A percentile compares a stretch with the other conserved stretches of the same genome.
Conservation (phyloP, 2,329 filamentous ascomycete genomes). For the Fusarium pseudocircinatum region DNA sequence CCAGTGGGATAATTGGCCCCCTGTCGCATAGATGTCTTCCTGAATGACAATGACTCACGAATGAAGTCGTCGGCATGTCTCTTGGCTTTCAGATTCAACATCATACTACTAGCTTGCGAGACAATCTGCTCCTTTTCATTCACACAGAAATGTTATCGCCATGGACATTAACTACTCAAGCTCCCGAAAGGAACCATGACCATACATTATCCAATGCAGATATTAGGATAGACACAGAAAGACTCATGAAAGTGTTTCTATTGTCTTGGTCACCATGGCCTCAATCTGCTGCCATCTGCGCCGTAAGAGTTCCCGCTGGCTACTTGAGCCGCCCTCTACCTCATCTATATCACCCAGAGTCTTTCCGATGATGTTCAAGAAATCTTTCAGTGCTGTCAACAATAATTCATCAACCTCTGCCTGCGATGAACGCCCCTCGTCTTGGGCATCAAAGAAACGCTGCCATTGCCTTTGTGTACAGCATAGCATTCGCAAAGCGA, state of each 20-base stretch:
- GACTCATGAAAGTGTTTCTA: conserved; percentile 31
- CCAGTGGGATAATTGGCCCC: background rate
- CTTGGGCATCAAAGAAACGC: conserved; percentile 54
- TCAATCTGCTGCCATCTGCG: conserved; percentile 57
- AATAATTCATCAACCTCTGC: conserved; percentile 51
- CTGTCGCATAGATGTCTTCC: background rate
- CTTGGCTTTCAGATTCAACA: background rate
- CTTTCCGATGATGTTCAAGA: conserved; percentile 45
- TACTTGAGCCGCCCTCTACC: conserved; percentile 43
- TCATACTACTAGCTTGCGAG: background rate
- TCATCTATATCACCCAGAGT: conserved; percentile 47
- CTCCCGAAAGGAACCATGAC: background rate
- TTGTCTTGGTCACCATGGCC: conserved; percentile 50
- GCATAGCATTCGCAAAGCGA: conserved; percentile 56
- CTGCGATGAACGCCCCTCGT: conserved; percentile 59
- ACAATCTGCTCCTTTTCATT: background rate
- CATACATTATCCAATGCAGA: too few species aligned
- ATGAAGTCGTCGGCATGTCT: background rate
- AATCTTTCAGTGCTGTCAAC: conserved; percentile 50
- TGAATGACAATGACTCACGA: background rate
- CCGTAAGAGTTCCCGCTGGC: conserved; percentile 51
- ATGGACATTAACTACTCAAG: background rate
- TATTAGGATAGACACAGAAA: background rate
- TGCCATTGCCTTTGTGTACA: conserved; percentile 47
- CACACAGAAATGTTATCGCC: background rate